phyloP scores from a whole-genome alignment of 1,139 yeast genomes.

The Taphrina wiesneri region DNA sequence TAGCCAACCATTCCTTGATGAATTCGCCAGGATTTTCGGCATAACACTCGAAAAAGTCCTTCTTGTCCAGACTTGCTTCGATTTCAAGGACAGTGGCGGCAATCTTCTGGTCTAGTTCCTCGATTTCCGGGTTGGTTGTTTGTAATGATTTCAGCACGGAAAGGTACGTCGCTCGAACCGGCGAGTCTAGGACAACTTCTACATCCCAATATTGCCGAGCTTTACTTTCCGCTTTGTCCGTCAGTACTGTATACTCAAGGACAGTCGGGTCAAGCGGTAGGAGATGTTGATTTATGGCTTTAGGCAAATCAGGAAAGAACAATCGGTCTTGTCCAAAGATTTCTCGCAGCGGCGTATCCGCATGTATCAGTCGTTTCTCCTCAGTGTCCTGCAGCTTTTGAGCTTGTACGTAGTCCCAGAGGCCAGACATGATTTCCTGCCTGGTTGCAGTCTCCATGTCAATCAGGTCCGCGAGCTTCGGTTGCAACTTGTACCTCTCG shows the following conservation, averaged over 20 bases:
- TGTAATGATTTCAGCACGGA: conserved; percentile 37
- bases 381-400: conserved; percentile 63
- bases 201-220: conserved; percentile 55
- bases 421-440: conserved; percentile 77
- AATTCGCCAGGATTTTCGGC: conserved; percentile 76
- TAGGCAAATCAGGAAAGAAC: conserved; percentile 73
- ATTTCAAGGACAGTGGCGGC: conserved; percentile 65
- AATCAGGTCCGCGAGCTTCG: conserved; percentile 65
- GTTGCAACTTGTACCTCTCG: conserved; percentile 62
- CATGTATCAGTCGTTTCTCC: conserved; percentile 60
- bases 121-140: conserved; percentile 55
- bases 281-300: conserved; percentile 63
- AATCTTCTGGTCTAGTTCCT: conserved; percentile 61
- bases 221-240: conserved; percentile 50
- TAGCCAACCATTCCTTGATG: conserved; percentile 68
- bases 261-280: conserved; percentile 76
- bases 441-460: conserved; percentile 69
- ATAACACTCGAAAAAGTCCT: conserved; percentile 72
- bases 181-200: conserved; percentile 60
- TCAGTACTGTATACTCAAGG: conserved; percentile 72
- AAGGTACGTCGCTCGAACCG: conserved; percentile 52
- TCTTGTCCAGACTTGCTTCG: conserved; percentile 62
- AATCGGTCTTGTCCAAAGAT: conserved; percentile 56
- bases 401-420: conserved; percentile 86
- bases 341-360: conserved; percentile 65